These are phyloP conservation scores for Hymenoscyphus infarciens DNA, from an alignment of 2,329 filamentous ascomycete species.

Conservation along the genomic window DNA sequence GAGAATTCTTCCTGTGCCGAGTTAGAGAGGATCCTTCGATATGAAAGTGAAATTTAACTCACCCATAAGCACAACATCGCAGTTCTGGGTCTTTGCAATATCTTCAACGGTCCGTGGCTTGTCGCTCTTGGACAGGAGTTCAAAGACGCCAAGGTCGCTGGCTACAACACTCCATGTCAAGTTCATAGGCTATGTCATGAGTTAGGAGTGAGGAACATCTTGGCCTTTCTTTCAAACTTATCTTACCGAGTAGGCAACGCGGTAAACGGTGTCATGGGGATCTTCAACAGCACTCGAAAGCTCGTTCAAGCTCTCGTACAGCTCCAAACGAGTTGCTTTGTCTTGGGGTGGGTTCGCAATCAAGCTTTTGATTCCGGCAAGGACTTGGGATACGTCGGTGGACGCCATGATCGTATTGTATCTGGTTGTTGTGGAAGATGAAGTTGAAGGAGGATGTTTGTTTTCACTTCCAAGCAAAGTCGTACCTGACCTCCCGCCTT, in stretches of 20 bases:
- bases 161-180: constrained; percentile 8
- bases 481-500: too few relatives aligned
- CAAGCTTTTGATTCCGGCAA: constrained; percentile 5
- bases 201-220: not conserved
- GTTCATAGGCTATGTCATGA: constrained; percentile 1
- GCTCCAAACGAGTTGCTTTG: constrained; percentile 6
- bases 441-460: too few relatives aligned
- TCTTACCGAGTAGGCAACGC: constrained; percentile 5
- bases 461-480: too few relatives aligned
- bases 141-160: constrained; percentile 5
- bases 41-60: not conserved
- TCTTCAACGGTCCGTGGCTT: not conserved
- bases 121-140: constrained; percentile 1
- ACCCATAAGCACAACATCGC: constrained; percentile 26
- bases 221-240: not conserved
- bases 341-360: constrained; percentile 10
- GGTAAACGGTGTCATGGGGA: constrained; percentile 5
- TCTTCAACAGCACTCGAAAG: constrained; percentile 7
- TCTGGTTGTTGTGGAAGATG: not conserved
- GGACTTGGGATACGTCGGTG: constrained; percentile 2
- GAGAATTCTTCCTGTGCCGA: constrained; percentile 31
- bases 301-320: constrained; percentile 4
- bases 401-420: not conserved
- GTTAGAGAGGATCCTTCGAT: not conserved
- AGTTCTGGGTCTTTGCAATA: constrained; percentile 2